These are phyloP conservation scores for Lasiosphaeris hirsuta DNA, from an alignment of 495 filamentous ascomycete genomes.

Conservation along the genomic window DNA sequence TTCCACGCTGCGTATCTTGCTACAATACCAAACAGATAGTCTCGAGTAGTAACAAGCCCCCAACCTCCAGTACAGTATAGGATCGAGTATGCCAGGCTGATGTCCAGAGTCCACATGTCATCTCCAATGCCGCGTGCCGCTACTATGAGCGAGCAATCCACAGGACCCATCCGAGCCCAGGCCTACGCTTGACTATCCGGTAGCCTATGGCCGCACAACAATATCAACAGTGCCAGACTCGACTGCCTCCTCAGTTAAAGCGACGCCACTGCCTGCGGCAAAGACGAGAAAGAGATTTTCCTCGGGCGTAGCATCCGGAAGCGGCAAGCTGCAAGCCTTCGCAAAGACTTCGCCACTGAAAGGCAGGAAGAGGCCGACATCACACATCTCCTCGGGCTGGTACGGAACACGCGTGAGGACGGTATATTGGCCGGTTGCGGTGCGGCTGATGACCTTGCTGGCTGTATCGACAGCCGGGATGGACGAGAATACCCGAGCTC, in stretches of 20 bases:
- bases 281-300: constrained; percentile 19
- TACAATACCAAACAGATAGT: too few species aligned
- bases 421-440: not conserved
- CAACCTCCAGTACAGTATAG: too few species aligned
- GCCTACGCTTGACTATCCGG: too few species aligned
- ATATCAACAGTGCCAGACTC: constrained; percentile 48
- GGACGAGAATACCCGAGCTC: constrained; percentile 5
- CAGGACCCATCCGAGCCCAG: too few species aligned
- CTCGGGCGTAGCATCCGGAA: constrained; percentile 17
- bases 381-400: constrained; percentile 12
- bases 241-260: constrained; percentile 57
- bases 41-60: too few species aligned
- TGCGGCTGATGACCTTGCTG: not conserved
- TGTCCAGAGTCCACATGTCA: too few species aligned
- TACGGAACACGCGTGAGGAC: not conserved
- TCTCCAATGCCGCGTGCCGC: too few species aligned
- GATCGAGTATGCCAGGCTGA: too few species aligned
- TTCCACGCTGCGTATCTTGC: too few species aligned
- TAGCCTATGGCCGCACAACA: not conserved
- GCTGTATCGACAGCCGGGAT: not conserved
- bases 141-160: too few species aligned
- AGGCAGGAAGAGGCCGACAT: constrained; percentile 10
- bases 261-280: constrained; percentile 43
- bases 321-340: constrained; percentile 16
- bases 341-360: constrained; percentile 6